Base-by-base conservation (phyloP, 2,329 filamentous ascomycete species). In the Fusarium graminum region DNA sequence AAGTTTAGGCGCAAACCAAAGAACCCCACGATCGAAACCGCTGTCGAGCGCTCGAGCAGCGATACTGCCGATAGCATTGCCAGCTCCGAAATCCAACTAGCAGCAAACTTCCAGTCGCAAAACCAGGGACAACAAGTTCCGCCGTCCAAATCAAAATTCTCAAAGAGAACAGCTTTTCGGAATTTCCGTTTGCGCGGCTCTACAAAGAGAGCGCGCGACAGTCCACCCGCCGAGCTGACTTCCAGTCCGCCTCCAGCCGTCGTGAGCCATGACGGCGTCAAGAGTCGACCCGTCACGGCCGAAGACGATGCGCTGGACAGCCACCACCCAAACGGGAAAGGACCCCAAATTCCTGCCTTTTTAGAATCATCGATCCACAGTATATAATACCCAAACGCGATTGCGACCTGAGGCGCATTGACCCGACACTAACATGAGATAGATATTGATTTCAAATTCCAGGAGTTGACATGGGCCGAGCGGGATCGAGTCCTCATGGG, bases 391-490 rank as follows among this genome's bases (percentile, higher is more conserved):
- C 22, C 10, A 44, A 40, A 28, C 28, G 26, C 10, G 39, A 32
- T 32, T n/a, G 34, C 34, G 34, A 5, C n/a, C 34, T 36, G 28
- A 19, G 7, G 38, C 25, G 16, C 34, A 40, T 43, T 47, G 26
- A 13, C 39, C 29, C 32, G 46, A 55, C 50, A 41, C 63, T 69
- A 34, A 70, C 41, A 19, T 51, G 16, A 10, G 8, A 30, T 67
- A 85, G 84, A 83, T 29, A 83, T 86, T 67, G 76, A 81, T 32
- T 67, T 70, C 63, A 85, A 83, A 66, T 88, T 86, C 67, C 78
- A 80, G 19, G 85, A 88, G 25, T 77, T 88, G 38, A 78, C 78
- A 17, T 86, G 83, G 83, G 79, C 80, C 41, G 86, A 88, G 72
- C 81, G 83, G 42, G 74, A 80, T 25, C 82, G 86, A 39, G 59